phyloP scores from a whole-genome alignment of 2,329 filamentous ascomycete species.

The Penicillium sumatraense region DNA sequence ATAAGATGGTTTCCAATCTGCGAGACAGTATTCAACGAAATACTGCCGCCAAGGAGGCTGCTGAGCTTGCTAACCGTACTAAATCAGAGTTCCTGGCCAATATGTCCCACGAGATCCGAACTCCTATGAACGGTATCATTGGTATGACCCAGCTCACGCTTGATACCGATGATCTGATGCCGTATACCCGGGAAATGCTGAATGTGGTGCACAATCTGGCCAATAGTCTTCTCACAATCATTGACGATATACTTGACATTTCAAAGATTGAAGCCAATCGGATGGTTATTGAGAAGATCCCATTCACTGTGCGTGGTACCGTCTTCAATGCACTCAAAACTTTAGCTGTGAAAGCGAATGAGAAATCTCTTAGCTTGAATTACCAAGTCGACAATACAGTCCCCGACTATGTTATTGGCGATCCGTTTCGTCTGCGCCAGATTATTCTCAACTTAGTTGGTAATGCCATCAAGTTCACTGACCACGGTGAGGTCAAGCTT shows the following conservation, averaged over 20 bases:
- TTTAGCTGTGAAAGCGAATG: conserved; percentile 93
- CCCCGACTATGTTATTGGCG: conserved; percentile 91
- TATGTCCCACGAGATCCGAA: conserved; percentile 98
- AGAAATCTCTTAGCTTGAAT: conserved; percentile 89
- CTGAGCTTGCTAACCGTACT: conserved; percentile 94
- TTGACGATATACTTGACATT: conserved; percentile 76
- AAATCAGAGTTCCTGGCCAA: conserved; percentile 98
- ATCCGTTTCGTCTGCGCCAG: conserved; percentile 93
- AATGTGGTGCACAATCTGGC: conserved; percentile 97
- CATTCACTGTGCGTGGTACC: conserved; percentile 88
- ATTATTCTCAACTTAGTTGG: conserved; percentile 97
- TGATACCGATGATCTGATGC: conserved; percentile 91
- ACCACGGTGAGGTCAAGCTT: conserved; percentile 92
- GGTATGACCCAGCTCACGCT: conserved; percentile 97
- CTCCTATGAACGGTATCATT: conserved; percentile 97
- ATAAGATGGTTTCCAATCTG: conserved; percentile 96
- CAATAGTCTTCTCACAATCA: conserved; percentile 94
- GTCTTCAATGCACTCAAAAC: conserved; percentile 99
- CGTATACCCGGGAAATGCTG: conserved; percentile 96
- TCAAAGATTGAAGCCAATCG: conserved; percentile 60
- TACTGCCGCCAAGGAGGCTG: conserved; percentile 90
- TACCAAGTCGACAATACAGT: conserved; percentile 93
- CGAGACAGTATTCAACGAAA: conserved; percentile 96
- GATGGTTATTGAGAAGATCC: conserved; percentile 88
- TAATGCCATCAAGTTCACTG: conserved; percentile 98